These are phyloP conservation scores for Otatea glauca DNA, from an alignment of 176 grass and related monocot species.

Conservation along the genomic window DNA sequence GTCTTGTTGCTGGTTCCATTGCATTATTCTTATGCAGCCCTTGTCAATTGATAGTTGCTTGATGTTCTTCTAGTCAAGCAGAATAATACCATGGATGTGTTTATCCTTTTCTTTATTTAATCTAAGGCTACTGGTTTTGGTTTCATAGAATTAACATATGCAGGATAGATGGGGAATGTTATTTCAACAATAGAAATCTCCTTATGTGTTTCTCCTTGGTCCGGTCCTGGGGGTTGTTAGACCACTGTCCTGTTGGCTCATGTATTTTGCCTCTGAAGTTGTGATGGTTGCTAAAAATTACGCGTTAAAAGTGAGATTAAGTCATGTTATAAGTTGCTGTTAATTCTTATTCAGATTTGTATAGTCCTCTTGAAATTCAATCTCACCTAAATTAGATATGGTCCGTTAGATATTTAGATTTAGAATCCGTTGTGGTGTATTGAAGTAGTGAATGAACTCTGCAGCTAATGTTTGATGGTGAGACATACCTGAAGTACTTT, in stretches of 20 bases:
- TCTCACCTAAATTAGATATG: slow-evolving; percentile 1
- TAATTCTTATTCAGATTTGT: neutral
- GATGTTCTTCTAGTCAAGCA: slow-evolving; percentile 8
- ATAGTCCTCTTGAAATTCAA: neutral
- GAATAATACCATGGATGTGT: neutral
- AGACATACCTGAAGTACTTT: slow-evolving; percentile 25
- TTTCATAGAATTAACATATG: slow-evolving; percentile 16
- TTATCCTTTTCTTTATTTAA: neutral
- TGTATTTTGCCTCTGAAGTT: slow-evolving; percentile 5
- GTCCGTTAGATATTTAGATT: neutral
- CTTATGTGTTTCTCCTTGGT: neutral
- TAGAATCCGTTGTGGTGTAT: neutral
- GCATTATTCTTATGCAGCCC: neutral
- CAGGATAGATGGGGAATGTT: neutral
- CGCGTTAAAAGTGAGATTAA: neutral
- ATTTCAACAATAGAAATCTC: neutral
- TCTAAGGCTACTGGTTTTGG: neutral
- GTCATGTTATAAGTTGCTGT: neutral
- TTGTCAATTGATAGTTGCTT: neutral
- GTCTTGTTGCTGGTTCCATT: neutral
- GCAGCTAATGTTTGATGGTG: neutral
- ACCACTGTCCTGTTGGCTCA: neutral
- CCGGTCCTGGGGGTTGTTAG: neutral
- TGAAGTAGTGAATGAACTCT: neutral
- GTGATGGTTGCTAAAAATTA: neutral